Conservation (phyloP, 208 protist genomes). For the Acanthamoeba healyi region DNA sequence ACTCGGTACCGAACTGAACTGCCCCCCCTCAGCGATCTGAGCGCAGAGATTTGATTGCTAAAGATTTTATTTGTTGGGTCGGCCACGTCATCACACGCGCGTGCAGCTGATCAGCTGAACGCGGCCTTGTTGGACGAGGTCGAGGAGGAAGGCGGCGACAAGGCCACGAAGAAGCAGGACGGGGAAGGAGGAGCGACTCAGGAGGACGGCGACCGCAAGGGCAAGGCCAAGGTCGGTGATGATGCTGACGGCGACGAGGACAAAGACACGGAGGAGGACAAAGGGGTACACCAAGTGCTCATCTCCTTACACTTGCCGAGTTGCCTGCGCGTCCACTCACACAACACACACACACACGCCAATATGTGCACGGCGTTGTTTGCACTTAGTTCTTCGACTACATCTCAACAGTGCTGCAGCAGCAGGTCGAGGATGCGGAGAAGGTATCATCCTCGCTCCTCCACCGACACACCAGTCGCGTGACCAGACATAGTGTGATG, state of each 20-base stretch:
- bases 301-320: not conserved
- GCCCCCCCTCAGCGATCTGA: no score
- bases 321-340: no score
- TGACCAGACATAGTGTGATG: no score
- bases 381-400: slow-evolving; percentile 5
- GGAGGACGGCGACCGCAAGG: not conserved
- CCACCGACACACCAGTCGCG: no score
- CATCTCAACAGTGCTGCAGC: slow-evolving; percentile 5
- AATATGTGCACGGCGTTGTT: no score
- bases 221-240: not conserved
- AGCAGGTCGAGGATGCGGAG: slow-evolving; percentile 38
- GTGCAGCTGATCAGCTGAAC: slow-evolving; percentile 2
- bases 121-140: slow-evolving; percentile 3
- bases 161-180: not conserved
- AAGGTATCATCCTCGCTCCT: no score
- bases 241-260: not conserved
- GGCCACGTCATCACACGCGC: slow-evolving; percentile 19
- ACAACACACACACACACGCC: no score
- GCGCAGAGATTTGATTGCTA: not conserved
- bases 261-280: not conserved
- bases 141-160: not conserved
- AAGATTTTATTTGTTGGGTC: not conserved
- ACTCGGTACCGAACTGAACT: no score
- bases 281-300: not conserved
- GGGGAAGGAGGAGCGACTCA: not conserved